Percentiles rank a stretch among this genome's conserved stretches.
Evolutionary conservation across 495 filamentous ascomycete genomes (phyloP).

Genomic region (Hypoxylon rickii): DNA sequence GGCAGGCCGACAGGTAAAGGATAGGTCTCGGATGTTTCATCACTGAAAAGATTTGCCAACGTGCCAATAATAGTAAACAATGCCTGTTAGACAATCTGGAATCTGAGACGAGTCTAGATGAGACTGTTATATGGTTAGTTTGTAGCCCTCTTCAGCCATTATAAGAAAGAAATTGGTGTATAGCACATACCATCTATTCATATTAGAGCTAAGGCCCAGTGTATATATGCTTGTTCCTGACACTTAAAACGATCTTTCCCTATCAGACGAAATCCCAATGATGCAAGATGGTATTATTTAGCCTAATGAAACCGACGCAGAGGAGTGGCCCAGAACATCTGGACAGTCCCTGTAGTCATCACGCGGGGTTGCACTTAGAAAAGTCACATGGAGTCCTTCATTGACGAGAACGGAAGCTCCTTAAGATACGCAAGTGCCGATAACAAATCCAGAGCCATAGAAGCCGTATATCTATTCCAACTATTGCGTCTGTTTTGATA

Average conservation of each 20-base stretch:
- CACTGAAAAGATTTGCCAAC: too few relatives aligned
- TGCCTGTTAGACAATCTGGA: too few relatives aligned
- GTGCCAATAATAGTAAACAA: too few relatives aligned
- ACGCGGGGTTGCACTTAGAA: conserved; percentile 21
- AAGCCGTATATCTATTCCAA: neutral
- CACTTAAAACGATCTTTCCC: neutral
- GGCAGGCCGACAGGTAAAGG: too few relatives aligned
- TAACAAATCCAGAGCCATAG: neutral
- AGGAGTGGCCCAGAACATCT: conserved; percentile 1
- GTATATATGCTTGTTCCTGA: neutral
- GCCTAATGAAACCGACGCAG: conserved; percentile 12
- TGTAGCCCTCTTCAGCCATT: neutral
- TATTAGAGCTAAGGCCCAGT: neutral
- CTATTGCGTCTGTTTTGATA: neutral
- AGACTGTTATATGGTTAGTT: too few relatives aligned
- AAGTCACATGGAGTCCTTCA: conserved; percentile 10
- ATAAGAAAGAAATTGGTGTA: neutral
- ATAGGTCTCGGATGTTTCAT: too few relatives aligned
- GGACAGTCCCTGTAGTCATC: neutral
- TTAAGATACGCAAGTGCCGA: conserved; percentile 22
- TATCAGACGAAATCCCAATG: conserved; percentile 21
- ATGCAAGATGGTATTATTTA: conserved; percentile 26
- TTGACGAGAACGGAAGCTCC: conserved; percentile 4
- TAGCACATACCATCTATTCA: conserved; percentile 11
- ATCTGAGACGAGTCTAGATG: too few relatives aligned